A percentile compares a stretch with the other conserved stretches of the same genome.
Conservation (phyloP, 352 stramenopile species). For the Phytophthora pisi region DNA sequence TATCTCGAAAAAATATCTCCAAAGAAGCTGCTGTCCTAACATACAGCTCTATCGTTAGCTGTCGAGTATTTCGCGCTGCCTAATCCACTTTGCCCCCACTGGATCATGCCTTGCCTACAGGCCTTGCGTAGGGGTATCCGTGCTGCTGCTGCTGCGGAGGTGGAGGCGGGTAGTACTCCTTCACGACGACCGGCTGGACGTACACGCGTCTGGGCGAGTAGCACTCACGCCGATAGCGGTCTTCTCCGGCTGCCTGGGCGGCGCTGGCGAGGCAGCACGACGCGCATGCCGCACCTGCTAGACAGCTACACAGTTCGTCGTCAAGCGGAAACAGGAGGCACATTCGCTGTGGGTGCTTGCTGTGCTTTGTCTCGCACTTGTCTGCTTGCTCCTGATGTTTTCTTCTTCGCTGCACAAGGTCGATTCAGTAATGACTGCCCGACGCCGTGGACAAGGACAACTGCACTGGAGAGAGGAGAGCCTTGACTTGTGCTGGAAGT, state of each 20-base stretch:
- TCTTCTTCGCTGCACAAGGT: not conserved
- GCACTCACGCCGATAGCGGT: constrained; percentile 24
- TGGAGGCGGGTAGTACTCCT: constrained; percentile 13
- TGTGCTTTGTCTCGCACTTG: not conserved
- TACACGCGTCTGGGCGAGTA: constrained; percentile 18
- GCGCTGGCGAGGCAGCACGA: constrained; percentile 32
- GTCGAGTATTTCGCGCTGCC: not conserved
- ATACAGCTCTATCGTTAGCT: too few species aligned
- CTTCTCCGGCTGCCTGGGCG: not conserved
- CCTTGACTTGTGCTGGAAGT: not conserved
- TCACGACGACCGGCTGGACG: constrained; percentile 29
- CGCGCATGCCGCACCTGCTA: constrained; percentile 29
- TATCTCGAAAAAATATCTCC: too few species aligned
- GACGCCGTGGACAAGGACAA: not conserved
- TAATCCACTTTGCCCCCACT: not conserved
- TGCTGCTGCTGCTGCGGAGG: constrained; percentile 1
- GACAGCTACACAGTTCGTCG: constrained; percentile 36
- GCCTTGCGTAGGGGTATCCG: constrained; percentile 21
- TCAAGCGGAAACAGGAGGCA: constrained; percentile 26
- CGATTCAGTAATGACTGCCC: constrained; percentile 17
- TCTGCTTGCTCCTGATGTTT: not conserved
- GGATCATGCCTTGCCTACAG: constrained; percentile 1
- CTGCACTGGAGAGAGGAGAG: too few species aligned
- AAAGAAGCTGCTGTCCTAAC: too few species aligned
- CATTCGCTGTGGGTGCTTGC: constrained; percentile 17